These are phyloP conservation scores for Asclepias syriaca DNA, from an alignment of 257 asterid genomes.

Conservation along the genomic window DNA sequence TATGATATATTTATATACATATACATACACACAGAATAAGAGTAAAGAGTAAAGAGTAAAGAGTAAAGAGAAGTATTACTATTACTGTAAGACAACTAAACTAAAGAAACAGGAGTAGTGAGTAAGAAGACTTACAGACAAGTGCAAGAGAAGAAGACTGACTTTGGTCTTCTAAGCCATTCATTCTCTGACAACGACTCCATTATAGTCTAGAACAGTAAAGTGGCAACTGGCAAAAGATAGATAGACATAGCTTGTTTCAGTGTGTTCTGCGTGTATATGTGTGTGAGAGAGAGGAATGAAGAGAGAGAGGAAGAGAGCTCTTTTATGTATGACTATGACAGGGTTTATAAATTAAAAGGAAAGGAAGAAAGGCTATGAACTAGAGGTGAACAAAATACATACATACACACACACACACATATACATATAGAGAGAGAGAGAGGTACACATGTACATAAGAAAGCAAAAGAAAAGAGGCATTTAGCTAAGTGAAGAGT, in stretches of 20 bases:
- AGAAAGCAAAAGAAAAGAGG: constrained; percentile 7
- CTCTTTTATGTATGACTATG: constrained; percentile 15
- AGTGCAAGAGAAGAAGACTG: constrained; percentile 47
- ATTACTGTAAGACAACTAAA: too few species aligned
- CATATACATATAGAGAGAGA: too few species aligned
- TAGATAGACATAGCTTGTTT: constrained; percentile 14
- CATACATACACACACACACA: background rate
- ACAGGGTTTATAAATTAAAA: constrained; percentile 12
- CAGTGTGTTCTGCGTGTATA: constrained; percentile 16
- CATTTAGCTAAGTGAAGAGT: background rate
- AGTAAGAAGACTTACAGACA: constrained; percentile 34
- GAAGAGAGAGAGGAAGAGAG: constrained; percentile 17
- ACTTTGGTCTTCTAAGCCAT: constrained; percentile 58
- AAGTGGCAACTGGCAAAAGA: constrained; percentile 41
- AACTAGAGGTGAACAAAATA: constrained; percentile 17
- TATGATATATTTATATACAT: too few species aligned
- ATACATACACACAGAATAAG: too few species aligned
- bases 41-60: background rate
- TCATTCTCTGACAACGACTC: constrained; percentile 75
- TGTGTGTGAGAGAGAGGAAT: constrained; percentile 4
- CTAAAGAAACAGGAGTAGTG: background rate
- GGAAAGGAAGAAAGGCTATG: constrained; percentile 15
- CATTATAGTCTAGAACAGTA: constrained; percentile 41
- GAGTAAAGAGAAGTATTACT: too few species aligned
- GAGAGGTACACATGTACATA: constrained; percentile 5